These are phyloP conservation scores for Sideroxylon spinosum DNA, from an alignment of 179 eudicot genomes.

Conservation along the genomic window DNA sequence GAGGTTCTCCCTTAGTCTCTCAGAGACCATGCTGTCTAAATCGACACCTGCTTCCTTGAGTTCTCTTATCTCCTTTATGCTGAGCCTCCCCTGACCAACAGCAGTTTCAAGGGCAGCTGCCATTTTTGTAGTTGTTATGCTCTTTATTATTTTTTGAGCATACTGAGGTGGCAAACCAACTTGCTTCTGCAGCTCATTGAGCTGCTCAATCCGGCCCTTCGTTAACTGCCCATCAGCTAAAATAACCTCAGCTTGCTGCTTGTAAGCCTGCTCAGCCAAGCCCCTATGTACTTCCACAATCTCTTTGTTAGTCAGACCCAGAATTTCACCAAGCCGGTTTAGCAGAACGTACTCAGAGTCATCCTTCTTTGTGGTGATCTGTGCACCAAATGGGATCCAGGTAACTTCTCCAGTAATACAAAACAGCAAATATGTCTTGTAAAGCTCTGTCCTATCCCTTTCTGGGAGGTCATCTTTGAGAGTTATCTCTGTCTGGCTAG, in stretches of 20 bases:
- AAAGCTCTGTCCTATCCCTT: slow-evolving; percentile 77
- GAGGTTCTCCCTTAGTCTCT: slow-evolving; percentile 65
- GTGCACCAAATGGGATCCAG: slow-evolving; percentile 67
- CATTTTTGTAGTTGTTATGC: slow-evolving; percentile 69
- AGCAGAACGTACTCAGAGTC: slow-evolving; percentile 63
- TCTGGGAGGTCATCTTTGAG: slow-evolving; percentile 79
- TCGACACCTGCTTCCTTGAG: slow-evolving; percentile 72
- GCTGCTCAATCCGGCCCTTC: slow-evolving; percentile 62
- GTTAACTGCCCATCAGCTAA: slow-evolving; percentile 90
- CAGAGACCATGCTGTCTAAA: slow-evolving; percentile 63
- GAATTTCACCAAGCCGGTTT: slow-evolving; percentile 72
- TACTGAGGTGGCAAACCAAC: slow-evolving; percentile 84
- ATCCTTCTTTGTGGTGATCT: slow-evolving; percentile 61
- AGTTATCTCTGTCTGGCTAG: slow-evolving; percentile 77
- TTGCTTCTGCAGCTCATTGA: slow-evolving; percentile 71
- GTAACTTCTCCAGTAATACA: slow-evolving; percentile 74
- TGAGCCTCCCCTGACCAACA: slow-evolving; percentile 74
- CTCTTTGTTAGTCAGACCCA: slow-evolving; percentile 67
- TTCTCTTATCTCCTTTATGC: slow-evolving; percentile 70
- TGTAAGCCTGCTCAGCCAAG: slow-evolving; percentile 84
- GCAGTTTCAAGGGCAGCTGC: slow-evolving; percentile 83
- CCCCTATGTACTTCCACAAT: slow-evolving; percentile 72
- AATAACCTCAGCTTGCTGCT: slow-evolving; percentile 83
- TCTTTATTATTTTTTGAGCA: slow-evolving; percentile 77
- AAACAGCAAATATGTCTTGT: slow-evolving; percentile 70